Percentiles rank a stretch among this genome's conserved stretches.
These are phyloP conservation scores for Tritrichomonas foetus DNA, from an alignment of 208 protist genomes.

Conservation along the genomic window DNA sequence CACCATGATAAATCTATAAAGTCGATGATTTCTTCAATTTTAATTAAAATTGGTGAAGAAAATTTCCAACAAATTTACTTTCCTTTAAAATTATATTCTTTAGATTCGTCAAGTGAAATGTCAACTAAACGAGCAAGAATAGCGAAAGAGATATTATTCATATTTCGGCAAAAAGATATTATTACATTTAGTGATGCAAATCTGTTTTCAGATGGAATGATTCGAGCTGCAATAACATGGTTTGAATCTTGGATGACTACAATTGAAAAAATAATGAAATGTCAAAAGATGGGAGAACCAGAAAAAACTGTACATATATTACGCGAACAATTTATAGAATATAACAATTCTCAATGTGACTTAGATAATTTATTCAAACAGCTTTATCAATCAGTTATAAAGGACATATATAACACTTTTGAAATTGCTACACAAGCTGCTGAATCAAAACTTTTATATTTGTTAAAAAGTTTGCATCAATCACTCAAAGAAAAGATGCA, in stretches of 20 bases:
- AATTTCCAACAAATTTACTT: background rate
- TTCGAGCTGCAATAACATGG: background rate
- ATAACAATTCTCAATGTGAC: background rate
- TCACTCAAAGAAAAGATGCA: background rate
- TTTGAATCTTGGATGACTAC: background rate
- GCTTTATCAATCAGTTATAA: background rate
- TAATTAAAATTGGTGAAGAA: background rate
- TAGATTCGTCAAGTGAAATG: background rate
- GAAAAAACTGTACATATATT: background rate
- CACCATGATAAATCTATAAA: background rate
- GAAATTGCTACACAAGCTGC: background rate
- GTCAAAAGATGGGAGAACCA: background rate
- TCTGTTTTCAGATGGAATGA: background rate
- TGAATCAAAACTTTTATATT: background rate
- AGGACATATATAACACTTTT: background rate
- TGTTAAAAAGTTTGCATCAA: background rate
- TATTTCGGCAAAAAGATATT: background rate
- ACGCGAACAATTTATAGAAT: background rate
- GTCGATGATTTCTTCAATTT: background rate
- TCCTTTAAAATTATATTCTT: background rate
- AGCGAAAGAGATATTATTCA: background rate
- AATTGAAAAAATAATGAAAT: background rate
- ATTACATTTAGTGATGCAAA: background rate
- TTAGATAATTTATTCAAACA: background rate
- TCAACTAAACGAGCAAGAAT: background rate